These are phyloP conservation scores for Crithidia thermophila DNA, from an alignment of 208 protist genomes.

Conservation along the genomic window DNA sequence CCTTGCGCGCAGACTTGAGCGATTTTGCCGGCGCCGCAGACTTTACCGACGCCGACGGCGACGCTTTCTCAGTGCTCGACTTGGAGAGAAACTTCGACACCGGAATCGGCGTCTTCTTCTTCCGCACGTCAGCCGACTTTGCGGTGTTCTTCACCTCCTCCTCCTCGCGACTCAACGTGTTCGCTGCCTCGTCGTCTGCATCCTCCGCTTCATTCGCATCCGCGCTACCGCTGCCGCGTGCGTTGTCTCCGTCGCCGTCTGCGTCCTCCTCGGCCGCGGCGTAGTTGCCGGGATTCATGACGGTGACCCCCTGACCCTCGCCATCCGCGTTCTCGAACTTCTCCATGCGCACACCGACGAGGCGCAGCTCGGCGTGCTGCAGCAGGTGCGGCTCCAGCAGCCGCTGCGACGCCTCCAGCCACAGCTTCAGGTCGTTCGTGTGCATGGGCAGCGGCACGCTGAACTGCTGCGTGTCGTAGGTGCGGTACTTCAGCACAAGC, in stretches of 20 bases:
- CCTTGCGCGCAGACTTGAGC: slow-evolving; percentile 19
- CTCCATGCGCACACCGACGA: slow-evolving; percentile 76
- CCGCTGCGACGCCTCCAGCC: slow-evolving; percentile 54
- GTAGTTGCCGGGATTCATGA: neutral
- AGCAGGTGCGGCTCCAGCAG: slow-evolving; percentile 68
- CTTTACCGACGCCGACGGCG: neutral
- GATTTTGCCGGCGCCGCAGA: slow-evolving; percentile 5
- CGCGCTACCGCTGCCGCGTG: neutral
- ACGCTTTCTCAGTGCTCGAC: neutral
- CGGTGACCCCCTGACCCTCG: neutral
- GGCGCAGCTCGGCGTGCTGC: slow-evolving; percentile 65
- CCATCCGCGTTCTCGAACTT: slow-evolving; percentile 45
- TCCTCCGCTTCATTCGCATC: neutral
- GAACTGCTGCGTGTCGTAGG: slow-evolving; percentile 74
- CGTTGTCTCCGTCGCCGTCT: neutral
- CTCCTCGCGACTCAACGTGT: too few species aligned
- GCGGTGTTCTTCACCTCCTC: neutral
- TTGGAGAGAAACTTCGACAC: slow-evolving; percentile 37
- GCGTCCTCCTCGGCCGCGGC: neutral
- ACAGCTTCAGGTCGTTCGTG: slow-evolving; percentile 77
- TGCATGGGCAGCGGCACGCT: slow-evolving; percentile 52
- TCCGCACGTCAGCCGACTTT: neutral
- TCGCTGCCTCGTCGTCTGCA: neutral
- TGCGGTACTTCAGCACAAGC: slow-evolving; percentile 74
- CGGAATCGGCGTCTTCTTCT: slow-evolving; percentile 29